A percentile compares a stretch with the other conserved stretches of the same genome.
Conservation (phyloP, 306 rosid genomes). For the Corylus heterophylla region DNA sequence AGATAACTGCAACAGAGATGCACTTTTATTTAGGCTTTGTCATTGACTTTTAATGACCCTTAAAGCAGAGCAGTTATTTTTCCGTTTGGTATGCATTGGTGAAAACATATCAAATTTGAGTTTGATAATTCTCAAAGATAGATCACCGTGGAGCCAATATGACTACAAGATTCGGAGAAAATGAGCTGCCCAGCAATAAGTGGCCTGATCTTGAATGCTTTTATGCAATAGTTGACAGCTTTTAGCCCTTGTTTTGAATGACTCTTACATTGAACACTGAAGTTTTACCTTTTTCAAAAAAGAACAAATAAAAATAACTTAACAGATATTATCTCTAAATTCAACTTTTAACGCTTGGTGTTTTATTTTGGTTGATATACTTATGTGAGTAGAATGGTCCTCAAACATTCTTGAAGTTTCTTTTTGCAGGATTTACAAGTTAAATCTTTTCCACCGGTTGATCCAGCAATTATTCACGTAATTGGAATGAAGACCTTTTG, state of each 20-base stretch:
- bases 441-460: constrained; percentile 78
- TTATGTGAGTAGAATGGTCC: not conserved
- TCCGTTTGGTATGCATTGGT: not conserved
- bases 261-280: not conserved
- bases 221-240: not conserved
- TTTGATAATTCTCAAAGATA: not conserved
- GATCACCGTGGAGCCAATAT: not conserved
- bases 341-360: not conserved
- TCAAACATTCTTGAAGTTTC: constrained; percentile 20
- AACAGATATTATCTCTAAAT: not conserved
- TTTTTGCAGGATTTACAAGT: constrained; percentile 83
- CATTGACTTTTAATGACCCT: not conserved
- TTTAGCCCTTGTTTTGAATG: not conserved
- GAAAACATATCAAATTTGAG: not conserved
- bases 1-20: not conserved
- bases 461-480: constrained; percentile 92
- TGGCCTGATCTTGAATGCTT: not conserved
- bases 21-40: not conserved
- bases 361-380: not conserved
- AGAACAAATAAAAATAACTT: not conserved
- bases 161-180: not conserved
- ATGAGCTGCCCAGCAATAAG: not conserved
- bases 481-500: not conserved
- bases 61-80: not conserved
- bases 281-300: not conserved